A percentile compares a stretch with the other conserved stretches of the same genome.
phyloP scores from a whole-genome alignment of 1,284 basidiomycete genomes.

The Microstroma glucosiphilum region DNA sequence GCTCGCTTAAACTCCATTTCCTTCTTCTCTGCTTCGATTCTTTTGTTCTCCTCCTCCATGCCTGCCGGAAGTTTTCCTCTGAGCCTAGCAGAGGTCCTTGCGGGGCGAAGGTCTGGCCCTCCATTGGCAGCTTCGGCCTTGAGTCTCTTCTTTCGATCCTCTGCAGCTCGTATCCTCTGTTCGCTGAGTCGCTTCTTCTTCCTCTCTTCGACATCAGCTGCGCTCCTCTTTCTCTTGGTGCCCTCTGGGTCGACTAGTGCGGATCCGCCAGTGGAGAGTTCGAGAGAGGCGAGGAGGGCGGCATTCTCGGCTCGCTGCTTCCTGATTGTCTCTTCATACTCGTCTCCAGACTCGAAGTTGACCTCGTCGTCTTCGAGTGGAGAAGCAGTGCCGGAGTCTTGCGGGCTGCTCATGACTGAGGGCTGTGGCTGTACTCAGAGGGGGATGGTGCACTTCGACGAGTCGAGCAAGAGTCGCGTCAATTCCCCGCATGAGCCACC shows the following conservation, averaged over 20 bases:
- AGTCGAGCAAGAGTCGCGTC: too few species aligned
- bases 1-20: slow-evolving; percentile 10
- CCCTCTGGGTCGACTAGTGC: neutral
- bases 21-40: slow-evolving; percentile 26
- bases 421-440: too few species aligned
- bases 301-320: slow-evolving; percentile 5
- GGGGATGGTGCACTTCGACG: too few species aligned
- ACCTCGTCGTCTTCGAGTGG: neutral
- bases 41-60: slow-evolving; percentile 6
- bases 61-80: neutral
- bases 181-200: neutral
- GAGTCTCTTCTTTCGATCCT: slow-evolving; percentile 15
- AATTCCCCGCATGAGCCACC: too few species aligned
- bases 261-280: neutral
- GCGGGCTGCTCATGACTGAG: neutral
- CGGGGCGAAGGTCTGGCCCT: neutral
- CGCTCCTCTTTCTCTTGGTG: neutral
- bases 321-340: slow-evolving; percentile 6
- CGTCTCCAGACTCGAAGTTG: slow-evolving; percentile 5
- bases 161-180: neutral
- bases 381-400: neutral
- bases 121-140: slow-evolving; percentile 23
- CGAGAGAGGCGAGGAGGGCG: neutral
- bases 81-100: neutral
- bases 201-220: neutral